Conservation (phyloP, 2,329 filamentous ascomycete species). For the Aureobasidium pullulans region DNA sequence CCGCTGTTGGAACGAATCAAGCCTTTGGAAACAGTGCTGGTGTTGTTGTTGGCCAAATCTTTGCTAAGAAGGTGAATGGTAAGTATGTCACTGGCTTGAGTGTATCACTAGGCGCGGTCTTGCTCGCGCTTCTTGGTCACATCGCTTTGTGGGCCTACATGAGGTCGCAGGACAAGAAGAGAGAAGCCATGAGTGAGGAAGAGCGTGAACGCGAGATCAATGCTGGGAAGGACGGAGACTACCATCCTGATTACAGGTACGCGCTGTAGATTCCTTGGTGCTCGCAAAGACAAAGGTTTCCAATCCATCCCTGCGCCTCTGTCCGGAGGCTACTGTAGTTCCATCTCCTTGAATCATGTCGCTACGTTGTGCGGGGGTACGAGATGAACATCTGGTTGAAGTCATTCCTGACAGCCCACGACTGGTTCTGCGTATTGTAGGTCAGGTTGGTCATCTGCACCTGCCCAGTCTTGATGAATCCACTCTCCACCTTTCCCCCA, state of each 20-base stretch:
- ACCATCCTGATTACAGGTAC: background rate
- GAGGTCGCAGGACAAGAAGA: background rate
- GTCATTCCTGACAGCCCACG: slow-evolving; percentile 12
- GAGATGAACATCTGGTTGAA: slow-evolving; percentile 12
- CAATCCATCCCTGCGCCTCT: too few relatives aligned
- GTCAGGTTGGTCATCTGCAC: slow-evolving; percentile 21
- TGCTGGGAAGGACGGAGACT: background rate
- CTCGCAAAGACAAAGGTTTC: background rate
- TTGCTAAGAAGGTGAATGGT: slow-evolving; percentile 37
- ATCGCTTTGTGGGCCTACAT: slow-evolving; percentile 8
- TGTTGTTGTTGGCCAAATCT: slow-evolving; percentile 53
- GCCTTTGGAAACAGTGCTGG: slow-evolving; percentile 64
- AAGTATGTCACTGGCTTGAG: slow-evolving; percentile 45
- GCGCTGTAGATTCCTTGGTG: background rate
- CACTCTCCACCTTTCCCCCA: slow-evolving; percentile 45
- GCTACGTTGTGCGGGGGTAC: background rate
- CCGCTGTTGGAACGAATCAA: slow-evolving; percentile 62
- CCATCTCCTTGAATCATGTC: background rate
- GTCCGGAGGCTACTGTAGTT: too few relatives aligned
- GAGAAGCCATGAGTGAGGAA: background rate
- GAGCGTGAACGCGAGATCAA: background rate
- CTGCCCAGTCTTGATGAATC: slow-evolving; percentile 44
- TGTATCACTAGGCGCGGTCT: slow-evolving; percentile 44
- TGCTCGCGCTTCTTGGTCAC: slow-evolving; percentile 31
- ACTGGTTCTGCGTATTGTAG: slow-evolving; percentile 17